These are phyloP conservation scores for Trichosporon ovoides DNA, from an alignment of 1,284 basidiomycete species.

Conservation along the genomic window DNA sequence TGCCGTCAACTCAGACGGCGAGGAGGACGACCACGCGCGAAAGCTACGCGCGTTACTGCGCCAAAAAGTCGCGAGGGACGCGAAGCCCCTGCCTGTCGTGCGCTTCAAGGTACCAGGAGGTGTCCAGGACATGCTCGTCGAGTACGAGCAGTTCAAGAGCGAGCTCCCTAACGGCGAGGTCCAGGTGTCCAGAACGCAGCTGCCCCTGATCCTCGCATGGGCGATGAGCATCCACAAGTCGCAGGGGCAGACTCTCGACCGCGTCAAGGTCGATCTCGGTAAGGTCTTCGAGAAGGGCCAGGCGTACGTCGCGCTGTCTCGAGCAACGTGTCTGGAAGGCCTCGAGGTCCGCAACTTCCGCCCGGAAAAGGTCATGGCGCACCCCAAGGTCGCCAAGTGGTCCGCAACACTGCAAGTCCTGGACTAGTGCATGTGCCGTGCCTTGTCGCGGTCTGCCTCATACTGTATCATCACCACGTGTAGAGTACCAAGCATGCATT, in stretches of 20 bases:
- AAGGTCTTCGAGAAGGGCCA: constrained; percentile 73
- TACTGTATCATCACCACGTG: constrained; percentile 1
- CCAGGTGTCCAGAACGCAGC: constrained; percentile 66
- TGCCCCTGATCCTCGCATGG: constrained; percentile 83
- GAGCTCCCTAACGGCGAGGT: constrained; percentile 77
- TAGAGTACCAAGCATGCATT: not conserved
- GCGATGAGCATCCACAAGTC: constrained; percentile 94
- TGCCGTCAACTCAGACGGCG: constrained; percentile 22
- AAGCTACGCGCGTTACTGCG: constrained; percentile 41
- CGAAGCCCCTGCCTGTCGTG: constrained; percentile 62
- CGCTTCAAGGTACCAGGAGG: constrained; percentile 63
- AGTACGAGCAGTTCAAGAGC: constrained; percentile 73
- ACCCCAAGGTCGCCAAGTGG: constrained; percentile 51
- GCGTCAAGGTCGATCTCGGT: constrained; percentile 51
- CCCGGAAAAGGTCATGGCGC: constrained; percentile 67
- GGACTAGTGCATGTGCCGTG: constrained; percentile 9
- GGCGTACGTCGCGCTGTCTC: constrained; percentile 91
- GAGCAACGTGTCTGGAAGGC: constrained; percentile 84
- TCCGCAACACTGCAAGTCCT: constrained; percentile 28
- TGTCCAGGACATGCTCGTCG: constrained; percentile 58
- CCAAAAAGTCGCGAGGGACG: constrained; percentile 27
- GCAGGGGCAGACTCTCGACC: constrained; percentile 67
- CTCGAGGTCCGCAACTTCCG: constrained; percentile 86
- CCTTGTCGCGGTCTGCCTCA: not conserved
- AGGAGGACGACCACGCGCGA: constrained; percentile 43